Evolutionary conservation across 345 rosid species (phyloP).

Genomic region (Garcia nutans): DNA sequence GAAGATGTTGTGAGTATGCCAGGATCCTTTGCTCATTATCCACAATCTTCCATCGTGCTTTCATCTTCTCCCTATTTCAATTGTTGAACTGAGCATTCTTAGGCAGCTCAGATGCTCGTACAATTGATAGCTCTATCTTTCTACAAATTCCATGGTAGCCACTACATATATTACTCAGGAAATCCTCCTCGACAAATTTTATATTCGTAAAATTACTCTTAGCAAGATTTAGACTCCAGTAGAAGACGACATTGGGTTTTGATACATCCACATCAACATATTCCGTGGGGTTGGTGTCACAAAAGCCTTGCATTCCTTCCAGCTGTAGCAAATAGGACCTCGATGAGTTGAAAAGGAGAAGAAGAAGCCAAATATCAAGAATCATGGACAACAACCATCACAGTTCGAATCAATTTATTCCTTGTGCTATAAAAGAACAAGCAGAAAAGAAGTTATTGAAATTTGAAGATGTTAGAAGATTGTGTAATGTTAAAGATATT

Average conservation of each 20-base stretch:
- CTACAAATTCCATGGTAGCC: conserved; percentile 41
- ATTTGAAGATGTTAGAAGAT: neutral
- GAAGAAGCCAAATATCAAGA: neutral
- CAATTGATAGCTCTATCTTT: conserved; percentile 38
- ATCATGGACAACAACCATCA: neutral
- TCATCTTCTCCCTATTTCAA: conserved; percentile 33
- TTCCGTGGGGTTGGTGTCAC: conserved; percentile 60
- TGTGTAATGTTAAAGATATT: neutral
- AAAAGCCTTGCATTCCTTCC: conserved; percentile 47
- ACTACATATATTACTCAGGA: conserved; percentile 38
- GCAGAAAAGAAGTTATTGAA: neutral
- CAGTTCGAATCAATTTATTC: neutral
- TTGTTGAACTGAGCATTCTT: conserved; percentile 26
- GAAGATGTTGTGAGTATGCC: conserved; percentile 43
- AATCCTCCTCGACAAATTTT: conserved; percentile 40
- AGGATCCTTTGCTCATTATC: conserved; percentile 36
- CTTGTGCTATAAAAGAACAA: neutral
- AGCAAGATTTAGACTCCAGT: conserved; percentile 51
- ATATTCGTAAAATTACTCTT: conserved; percentile 27
- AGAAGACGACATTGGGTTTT: conserved; percentile 36
- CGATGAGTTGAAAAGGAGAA: neutral
- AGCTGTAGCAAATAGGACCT: conserved; percentile 37
- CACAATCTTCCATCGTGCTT: conserved; percentile 45
- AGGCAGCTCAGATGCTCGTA: conserved; percentile 43
- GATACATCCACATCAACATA: conserved; percentile 30